Base-by-base conservation (phyloP, 1,284 basidiomycete species). In the Irpex sp. region DNA sequence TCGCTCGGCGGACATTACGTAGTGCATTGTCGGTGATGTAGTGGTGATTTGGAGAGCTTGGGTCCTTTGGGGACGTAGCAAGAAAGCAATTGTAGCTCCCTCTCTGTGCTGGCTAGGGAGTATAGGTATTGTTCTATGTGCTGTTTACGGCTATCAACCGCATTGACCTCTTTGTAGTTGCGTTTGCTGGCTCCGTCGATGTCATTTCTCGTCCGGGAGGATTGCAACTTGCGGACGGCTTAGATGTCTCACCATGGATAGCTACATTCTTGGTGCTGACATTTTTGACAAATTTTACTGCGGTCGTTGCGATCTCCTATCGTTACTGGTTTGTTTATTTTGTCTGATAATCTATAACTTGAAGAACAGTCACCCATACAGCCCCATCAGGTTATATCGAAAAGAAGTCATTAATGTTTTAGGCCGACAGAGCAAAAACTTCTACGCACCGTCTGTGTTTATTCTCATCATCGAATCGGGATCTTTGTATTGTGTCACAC, bases 21-120 rank as follows among this genome's bases (percentile, higher is more conserved):
- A 59, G 58, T 59, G 58, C 18, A 59, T 59, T 12, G n/a, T 59
- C 10, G 58, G 58, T 7, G 58, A 59, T 18, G 16, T 39, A 19
- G 51, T 59, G 14, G 53, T 59, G 3, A 37, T 53, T 2, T 59
- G 58, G 58, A 39, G 58, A 45, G 58, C 39, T 14, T 59, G 58
- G 51, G 58, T 48, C 16, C 14, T 59, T n/a, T 59, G 58, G 55
- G 35, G 42, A 19, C 52, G 39, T 14, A 59, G 52, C 52, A 42
- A 23, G 52, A 21, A 54, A 21, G 58, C 39, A 28, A 45, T 56
- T 28, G 23, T 21, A 6, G 14, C 52, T 19, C 52, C 58, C 23
- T 47, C 16, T n/a, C 16, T 53, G 42, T 58, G 12, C 23, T 54
- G 52, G 52, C 8, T 33, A 14, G 52, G 19, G 12, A 33, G 23